Evolutionary conservation across 2,329 filamentous ascomycete genomes (phyloP), one percentile per base, ranked within the genome.

Genomic region (Penicillium sp.): DNA sequence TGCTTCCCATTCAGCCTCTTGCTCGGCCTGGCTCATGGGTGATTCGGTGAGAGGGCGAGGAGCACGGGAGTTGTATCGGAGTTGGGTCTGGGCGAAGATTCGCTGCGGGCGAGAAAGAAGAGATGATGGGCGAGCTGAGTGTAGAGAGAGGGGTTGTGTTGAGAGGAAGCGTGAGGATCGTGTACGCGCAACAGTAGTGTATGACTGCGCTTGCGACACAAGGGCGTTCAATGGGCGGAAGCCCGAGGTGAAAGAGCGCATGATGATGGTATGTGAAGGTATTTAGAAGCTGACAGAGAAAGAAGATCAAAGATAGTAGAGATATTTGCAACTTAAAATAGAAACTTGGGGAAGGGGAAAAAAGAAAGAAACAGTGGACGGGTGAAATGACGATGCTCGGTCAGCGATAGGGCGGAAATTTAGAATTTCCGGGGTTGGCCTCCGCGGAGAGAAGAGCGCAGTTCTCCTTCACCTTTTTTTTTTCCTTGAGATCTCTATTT

Each of bases 11-110:
- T 70, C 61, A 49, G 71, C 65, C 55, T 72, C 70, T 33, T 64
- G 67, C 57, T 72, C 59, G 25, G 65, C 53, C 21, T 51, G 50
- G 56, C 61, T 57, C 39, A 60, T 23, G 40, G 62, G 44, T 25
- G 68, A 68, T 50, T 76, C 69, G 39, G 76, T 76, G 50, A 78
- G 68, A 57, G 70, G 66, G 45, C 65, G 60, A 43, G 68, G 65
- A 46, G 66, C 66, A 57, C 55, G 68, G 38, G 71, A 76, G 55
- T 70, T 75, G 59, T 67, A 58, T 48, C 70, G 70, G 50, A 61
- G 49, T 48, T 60, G 49, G 6, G 60, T 45, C 9, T 31, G 52
- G 21, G 51, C 49, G 11, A 58, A 43, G 23, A 53, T 60, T 39
- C 43, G 53, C 27, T 47, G 54, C 34, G 34, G 44, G 33, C 40